These are phyloP conservation scores for Scutellaria minor DNA, from an alignment of 257 asterid genomes.

Conservation along the genomic window DNA sequence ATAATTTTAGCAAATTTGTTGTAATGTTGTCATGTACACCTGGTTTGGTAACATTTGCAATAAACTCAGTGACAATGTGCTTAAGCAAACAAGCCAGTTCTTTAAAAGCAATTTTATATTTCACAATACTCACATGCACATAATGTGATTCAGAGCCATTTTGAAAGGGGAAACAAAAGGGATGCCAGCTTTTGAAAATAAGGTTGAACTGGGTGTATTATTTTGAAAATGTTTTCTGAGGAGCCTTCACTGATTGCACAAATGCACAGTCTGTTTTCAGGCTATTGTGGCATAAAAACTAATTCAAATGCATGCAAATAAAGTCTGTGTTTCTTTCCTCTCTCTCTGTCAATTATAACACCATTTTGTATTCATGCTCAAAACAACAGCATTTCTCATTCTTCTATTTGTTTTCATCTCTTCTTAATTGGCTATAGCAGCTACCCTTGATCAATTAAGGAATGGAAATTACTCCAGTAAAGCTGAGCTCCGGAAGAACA, in stretches of 20 bases:
- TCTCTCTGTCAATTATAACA: background rate
- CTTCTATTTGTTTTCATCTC: slow-evolving; percentile 20
- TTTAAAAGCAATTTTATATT: background rate
- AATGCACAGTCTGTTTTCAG: background rate
- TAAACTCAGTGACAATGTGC: background rate
- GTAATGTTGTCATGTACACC: background rate
- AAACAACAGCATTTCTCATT: slow-evolving; percentile 24
- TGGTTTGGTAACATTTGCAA: background rate
- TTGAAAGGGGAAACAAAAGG: background rate
- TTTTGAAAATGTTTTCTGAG: background rate
- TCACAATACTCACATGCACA: too few species aligned
- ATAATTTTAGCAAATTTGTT: background rate
- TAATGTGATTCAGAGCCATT: background rate
- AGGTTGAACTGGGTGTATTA: background rate
- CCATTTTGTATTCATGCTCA: slow-evolving; percentile 7
- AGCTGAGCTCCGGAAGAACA: slow-evolving; percentile 62
- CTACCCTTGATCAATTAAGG: slow-evolving; percentile 43
- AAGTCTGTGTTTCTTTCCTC: slow-evolving; percentile 11
- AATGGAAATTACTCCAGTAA: slow-evolving; percentile 52
- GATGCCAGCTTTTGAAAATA: background rate
- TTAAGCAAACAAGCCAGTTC: slow-evolving; percentile 9
- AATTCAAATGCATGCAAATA: background rate
- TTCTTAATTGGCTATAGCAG: slow-evolving; percentile 39
- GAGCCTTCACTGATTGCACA: background rate
- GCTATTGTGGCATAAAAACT: background rate